A percentile compares a stretch with the other conserved stretches of the same genome.
Evolutionary conservation across 495 filamentous ascomycete species (phyloP).

Genomic region (Talaromyces stipitatus): DNA sequence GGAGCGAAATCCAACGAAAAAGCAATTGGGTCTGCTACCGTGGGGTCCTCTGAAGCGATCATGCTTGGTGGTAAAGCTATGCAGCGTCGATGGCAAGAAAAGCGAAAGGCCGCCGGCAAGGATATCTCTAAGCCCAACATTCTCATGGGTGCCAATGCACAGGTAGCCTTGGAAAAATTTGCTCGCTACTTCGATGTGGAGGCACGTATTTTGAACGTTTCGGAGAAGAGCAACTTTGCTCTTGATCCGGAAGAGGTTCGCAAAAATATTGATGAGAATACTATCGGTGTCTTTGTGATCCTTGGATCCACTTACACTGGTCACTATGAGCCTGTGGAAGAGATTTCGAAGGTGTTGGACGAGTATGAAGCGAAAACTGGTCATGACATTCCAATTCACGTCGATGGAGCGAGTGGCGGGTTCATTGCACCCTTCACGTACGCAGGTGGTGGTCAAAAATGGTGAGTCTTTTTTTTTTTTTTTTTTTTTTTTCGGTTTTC

Average conservation of each 20-base stretch:
- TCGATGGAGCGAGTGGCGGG: constrained; percentile 65
- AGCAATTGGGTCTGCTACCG: constrained; percentile 66
- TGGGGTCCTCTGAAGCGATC: constrained; percentile 66
- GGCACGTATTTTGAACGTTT: constrained; percentile 60
- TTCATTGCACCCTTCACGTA: constrained; percentile 69
- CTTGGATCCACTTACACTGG: constrained; percentile 70
- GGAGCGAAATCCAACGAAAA: constrained; percentile 55
- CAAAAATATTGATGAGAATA: constrained; percentile 68
- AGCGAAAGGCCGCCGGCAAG: constrained; percentile 50
- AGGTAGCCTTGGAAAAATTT: constrained; percentile 67
- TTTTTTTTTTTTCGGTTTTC: no score
- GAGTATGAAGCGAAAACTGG: constrained; percentile 57
- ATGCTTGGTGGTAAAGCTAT: constrained; percentile 70
- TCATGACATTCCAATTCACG: constrained; percentile 64
- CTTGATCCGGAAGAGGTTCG: constrained; percentile 57
- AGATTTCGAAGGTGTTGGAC: constrained; percentile 58
- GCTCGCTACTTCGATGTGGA: constrained; percentile 74
- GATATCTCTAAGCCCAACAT: constrained; percentile 61
- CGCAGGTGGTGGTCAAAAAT: constrained; percentile 51
- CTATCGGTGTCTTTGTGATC: constrained; percentile 71
- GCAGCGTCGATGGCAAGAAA: constrained; percentile 73
- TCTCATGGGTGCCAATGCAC: constrained; percentile 71
- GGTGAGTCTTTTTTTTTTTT: constrained; percentile 25
- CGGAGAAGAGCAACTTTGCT: constrained; percentile 50
- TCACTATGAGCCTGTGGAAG: constrained; percentile 68